Base-by-base conservation (phyloP, 805 yeast genomes). In the Torulaspora indica region DNA sequence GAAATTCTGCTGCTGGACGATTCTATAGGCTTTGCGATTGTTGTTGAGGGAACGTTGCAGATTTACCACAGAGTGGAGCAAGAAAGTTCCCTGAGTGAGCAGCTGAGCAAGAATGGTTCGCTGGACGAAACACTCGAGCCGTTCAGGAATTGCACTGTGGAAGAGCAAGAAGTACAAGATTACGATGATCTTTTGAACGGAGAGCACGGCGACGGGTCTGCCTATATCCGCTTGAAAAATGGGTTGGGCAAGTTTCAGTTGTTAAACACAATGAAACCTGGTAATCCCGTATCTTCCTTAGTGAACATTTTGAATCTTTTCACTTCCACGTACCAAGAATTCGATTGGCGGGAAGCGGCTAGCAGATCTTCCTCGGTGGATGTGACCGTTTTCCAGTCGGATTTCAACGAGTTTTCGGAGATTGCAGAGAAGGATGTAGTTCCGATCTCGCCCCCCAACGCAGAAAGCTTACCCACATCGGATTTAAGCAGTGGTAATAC, bases 1-100 rank as follows among this genome's bases (percentile, higher is more conserved):
- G 98, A 91, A 60, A 74, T 84, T 8, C 67, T 93, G 27, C 73
- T 79, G 38, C 65, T 91, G 31, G 87, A 85, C 48, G 86, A 83
- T 40, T 76, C 80, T 5, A 69, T 83, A 5, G 98, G 98, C 1
- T 90, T 93, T 56, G 81, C 93, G 29, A 85, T 93, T 35, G 95
- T 91, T 17, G 95, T 90, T 1, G 97, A 90, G 54, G 98, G 98
- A 1, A 75, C 81, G 9, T 77, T 91, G 38, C 89, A 86, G 57
- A 85, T 93, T 0, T 88, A 76, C 58, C 79, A 82, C 36, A 78
- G 77, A 49, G 67, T 82, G 2, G 70, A 72, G 28, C 58, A 55
- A 28, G 59, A 48, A 27, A 38, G 30, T 13, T n/a, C 17, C n/a
- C 8, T n/a, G 13, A 27, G 24, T 17, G 33, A 12, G 24, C 31